These are phyloP conservation scores for Sanghuangporus baumii DNA, from an alignment of 1,284 basidiomycete species.

Conservation along the genomic window DNA sequence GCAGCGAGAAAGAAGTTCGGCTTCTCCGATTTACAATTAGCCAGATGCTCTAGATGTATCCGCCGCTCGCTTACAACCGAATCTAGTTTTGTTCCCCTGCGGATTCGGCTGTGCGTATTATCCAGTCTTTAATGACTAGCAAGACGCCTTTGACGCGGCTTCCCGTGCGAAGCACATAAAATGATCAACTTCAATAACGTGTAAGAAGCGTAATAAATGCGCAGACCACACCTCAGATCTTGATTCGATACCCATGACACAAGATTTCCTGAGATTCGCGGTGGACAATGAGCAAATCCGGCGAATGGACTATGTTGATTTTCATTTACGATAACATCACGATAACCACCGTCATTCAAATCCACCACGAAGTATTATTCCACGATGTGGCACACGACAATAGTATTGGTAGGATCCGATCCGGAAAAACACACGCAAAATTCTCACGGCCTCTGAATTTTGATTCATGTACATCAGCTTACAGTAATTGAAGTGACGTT, in stretches of 20 bases:
- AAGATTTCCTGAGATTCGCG: not conserved
- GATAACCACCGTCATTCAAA: too few relatives aligned
- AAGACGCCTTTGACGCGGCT: not conserved
- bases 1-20: not conserved
- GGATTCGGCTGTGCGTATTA: not conserved
- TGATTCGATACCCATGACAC: not conserved
- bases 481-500: too few relatives aligned
- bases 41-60: not conserved
- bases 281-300: not conserved
- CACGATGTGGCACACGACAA: too few relatives aligned
- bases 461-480: too few relatives aligned
- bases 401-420: too few relatives aligned
- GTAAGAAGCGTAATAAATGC: not conserved
- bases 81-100: constrained; percentile 4
- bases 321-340: too few relatives aligned
- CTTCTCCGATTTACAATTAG: constrained; percentile 3
- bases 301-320: not conserved
- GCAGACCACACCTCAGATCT: not conserved
- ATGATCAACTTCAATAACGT: constrained; percentile 9
- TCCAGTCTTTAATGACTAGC: not conserved
- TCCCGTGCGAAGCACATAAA: not conserved
- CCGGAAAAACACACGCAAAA: too few relatives aligned
- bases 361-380: too few relatives aligned
- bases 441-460: too few relatives aligned
- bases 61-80: not conserved